phyloP scores from a whole-genome alignment of 805 yeast genomes.

The Pichia occidentalis region DNA sequence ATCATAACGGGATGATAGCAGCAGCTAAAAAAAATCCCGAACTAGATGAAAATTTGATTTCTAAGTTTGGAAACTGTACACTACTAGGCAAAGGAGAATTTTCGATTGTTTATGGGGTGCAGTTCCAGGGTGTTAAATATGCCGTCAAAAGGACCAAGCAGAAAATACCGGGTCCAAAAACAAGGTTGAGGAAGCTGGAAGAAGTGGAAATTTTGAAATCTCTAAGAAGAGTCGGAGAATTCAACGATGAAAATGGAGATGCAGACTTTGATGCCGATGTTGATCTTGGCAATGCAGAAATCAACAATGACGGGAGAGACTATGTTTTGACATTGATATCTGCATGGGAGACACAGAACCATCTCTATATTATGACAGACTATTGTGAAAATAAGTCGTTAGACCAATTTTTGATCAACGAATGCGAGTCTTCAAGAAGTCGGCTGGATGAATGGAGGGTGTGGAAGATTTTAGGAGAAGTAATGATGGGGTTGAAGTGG shows the following conservation, averaged over 20 bases:
- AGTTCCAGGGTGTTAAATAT: constrained; percentile 57
- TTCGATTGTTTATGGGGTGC: constrained; percentile 78
- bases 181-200: constrained; percentile 55
- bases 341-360: constrained; percentile 75
- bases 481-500: constrained; percentile 69
- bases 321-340: constrained; percentile 75
- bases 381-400: constrained; percentile 89
- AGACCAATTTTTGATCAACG: constrained; percentile 71
- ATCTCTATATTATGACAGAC: constrained; percentile 87
- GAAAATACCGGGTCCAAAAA: constrained; percentile 51
- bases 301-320: constrained; percentile 34
- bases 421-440: constrained; percentile 60
- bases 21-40: constrained; percentile 13
- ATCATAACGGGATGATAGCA: constrained; percentile 5
- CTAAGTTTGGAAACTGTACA: constrained; percentile 58
- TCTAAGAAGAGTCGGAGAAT: constrained; percentile 18
- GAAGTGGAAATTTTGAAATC: constrained; percentile 67
- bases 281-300: constrained; percentile 9
- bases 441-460: constrained; percentile 94
- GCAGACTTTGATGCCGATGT: background rate
- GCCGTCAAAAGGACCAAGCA: constrained; percentile 86
- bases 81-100: constrained; percentile 83
- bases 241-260: background rate
- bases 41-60: constrained; percentile 38
- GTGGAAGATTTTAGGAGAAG: constrained; percentile 90